phyloP scores from a whole-genome alignment of 164 flowering plant species.

The Piper longum region DNA sequence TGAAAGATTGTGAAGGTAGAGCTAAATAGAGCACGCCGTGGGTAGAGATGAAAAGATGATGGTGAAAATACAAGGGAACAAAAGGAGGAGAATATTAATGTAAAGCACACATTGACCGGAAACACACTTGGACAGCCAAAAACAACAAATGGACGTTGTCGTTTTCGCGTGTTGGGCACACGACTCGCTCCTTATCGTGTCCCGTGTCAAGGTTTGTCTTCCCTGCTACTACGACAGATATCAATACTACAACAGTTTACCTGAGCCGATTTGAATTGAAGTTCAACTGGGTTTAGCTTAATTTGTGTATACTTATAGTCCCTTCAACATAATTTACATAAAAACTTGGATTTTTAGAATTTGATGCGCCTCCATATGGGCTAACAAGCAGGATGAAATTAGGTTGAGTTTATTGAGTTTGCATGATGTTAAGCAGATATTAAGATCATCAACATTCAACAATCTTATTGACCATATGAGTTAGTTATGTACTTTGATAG shows the following conservation, averaged over 20 bases:
- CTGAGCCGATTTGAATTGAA: too few species aligned
- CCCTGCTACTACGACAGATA: background rate
- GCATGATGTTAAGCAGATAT: too few species aligned
- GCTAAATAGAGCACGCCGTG: background rate
- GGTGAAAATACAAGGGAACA: background rate
- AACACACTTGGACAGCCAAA: background rate
- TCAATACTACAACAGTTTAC: background rate
- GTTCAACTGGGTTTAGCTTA: too few species aligned
- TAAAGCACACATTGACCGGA: background rate
- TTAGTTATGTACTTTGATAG: too few species aligned
- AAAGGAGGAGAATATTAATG: background rate
- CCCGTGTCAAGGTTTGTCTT: background rate
- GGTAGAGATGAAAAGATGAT: background rate
- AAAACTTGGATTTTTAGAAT: too few species aligned
- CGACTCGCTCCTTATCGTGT: conserved; percentile 1
- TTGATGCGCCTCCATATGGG: too few species aligned
- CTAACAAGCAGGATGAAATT: too few species aligned
- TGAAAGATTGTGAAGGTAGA: background rate
- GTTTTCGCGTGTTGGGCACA: conserved; percentile 3
- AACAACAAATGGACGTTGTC: background rate
- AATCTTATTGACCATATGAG: too few species aligned
- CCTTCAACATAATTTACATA: too few species aligned
- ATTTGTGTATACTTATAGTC: too few species aligned
- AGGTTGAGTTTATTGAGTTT: too few species aligned
- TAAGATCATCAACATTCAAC: too few species aligned